phyloP scores from a whole-genome alignment of 164 flowering plant genomes.

The Magnolia officinalis region DNA sequence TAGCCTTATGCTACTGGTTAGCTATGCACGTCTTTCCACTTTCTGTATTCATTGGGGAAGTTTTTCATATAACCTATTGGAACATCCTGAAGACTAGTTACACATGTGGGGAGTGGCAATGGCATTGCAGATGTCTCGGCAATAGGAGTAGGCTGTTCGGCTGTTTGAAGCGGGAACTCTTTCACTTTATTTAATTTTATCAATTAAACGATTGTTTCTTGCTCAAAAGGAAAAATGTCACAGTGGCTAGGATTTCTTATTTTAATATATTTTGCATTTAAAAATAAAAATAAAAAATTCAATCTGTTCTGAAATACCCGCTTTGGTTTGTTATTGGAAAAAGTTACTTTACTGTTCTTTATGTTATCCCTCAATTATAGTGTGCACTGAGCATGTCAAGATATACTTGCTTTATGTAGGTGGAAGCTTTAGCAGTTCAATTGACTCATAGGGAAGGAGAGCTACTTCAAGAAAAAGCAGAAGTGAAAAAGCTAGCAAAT shows the following conservation, averaged over 20 bases:
- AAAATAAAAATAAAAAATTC: not conserved
- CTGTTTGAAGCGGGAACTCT: too few relatives aligned
- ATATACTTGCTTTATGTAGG: constrained; percentile 39
- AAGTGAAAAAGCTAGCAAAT: constrained; percentile 85
- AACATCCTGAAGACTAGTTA: too few relatives aligned
- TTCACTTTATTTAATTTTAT: too few relatives aligned
- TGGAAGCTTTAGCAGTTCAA: constrained; percentile 92
- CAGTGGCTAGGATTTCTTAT: not conserved
- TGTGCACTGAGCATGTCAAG: not conserved
- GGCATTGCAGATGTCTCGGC: too few relatives aligned
- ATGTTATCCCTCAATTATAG: not conserved
- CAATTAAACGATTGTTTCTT: too few relatives aligned
- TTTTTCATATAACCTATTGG: not conserved
- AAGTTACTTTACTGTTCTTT: not conserved
- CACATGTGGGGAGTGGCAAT: not conserved
- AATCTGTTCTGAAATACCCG: not conserved
- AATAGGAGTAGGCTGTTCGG: too few relatives aligned
- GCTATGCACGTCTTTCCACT: not conserved
- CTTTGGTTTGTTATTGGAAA: not conserved
- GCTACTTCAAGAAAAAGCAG: constrained; percentile 79
- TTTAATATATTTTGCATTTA: not conserved
- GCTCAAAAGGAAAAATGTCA: too few relatives aligned
- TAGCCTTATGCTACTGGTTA: not conserved
- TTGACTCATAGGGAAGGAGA: constrained; percentile 94
- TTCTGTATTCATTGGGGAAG: not conserved